Evolutionary conservation across 495 filamentous ascomycete genomes (phyloP).

Genomic region (Xanthoparmelia taractica): DNA sequence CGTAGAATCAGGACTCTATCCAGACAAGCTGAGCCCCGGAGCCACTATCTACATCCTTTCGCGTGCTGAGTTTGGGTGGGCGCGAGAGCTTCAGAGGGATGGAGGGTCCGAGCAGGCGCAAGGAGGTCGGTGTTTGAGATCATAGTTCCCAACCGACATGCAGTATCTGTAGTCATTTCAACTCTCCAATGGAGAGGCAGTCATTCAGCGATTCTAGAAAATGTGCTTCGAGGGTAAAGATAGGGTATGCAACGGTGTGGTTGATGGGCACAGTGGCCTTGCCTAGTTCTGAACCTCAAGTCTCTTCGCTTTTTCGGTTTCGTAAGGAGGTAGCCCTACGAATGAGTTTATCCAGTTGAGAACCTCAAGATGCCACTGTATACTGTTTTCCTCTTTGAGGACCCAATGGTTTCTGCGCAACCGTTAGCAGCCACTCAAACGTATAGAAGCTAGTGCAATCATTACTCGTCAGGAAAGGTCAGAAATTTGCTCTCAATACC

Average conservation of each 20-base stretch:
- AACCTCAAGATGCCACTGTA: conserved; percentile 87
- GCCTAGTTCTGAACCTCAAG: conserved; percentile 16
- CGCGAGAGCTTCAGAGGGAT: not conserved
- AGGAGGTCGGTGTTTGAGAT: not conserved
- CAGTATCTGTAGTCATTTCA: not conserved
- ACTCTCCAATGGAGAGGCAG: not conserved
- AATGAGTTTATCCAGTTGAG: conserved; percentile 84
- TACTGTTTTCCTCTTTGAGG: conserved; percentile 79
- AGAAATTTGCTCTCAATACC: conserved; percentile 49
- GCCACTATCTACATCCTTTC: not conserved
- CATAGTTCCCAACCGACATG: not conserved
- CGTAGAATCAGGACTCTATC: too few relatives aligned
- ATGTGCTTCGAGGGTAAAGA: not conserved
- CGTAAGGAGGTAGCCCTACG: conserved; percentile 45
- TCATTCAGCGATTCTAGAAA: not conserved
- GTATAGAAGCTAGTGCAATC: not conserved
- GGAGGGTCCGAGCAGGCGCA: not conserved
- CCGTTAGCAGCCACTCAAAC: not conserved
- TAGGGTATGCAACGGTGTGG: too few relatives aligned
- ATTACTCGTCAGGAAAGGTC: conserved; percentile 68
- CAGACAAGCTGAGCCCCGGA: not conserved
- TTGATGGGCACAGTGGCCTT: not conserved
- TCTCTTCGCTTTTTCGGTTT: conserved; percentile 13
- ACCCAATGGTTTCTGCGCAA: conserved; percentile 63
- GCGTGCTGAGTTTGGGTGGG: too few relatives aligned